These are phyloP conservation scores for Juncus effusus DNA, from an alignment of 176 grass and related monocot genomes.

Conservation along the genomic window DNA sequence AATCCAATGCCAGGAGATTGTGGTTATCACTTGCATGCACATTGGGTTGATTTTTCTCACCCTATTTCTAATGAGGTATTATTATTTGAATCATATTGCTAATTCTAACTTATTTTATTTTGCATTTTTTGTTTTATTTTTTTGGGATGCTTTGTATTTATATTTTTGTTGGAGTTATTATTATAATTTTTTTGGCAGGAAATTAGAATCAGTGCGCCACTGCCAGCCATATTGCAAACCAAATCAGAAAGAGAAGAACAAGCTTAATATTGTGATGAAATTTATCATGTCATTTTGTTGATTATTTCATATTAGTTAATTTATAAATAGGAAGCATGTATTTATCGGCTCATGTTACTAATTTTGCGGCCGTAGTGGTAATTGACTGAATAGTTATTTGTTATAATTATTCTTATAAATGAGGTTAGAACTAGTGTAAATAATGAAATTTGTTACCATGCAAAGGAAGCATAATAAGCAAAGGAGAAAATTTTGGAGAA, in stretches of 20 bases:
- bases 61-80: slow-evolving; percentile 64
- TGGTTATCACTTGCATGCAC: slow-evolving; percentile 81
- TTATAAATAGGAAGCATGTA: too few relatives aligned
- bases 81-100: not conserved
- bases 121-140: not conserved
- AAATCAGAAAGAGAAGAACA: slow-evolving; percentile 30
- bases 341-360: too few relatives aligned
- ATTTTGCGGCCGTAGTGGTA: too few relatives aligned
- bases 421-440: too few relatives aligned
- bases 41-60: slow-evolving; percentile 74
- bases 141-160: slow-evolving; percentile 14
- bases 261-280: not conserved
- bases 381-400: too few relatives aligned
- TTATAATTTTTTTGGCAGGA: slow-evolving; percentile 39
- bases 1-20: slow-evolving; percentile 83
- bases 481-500: too few relatives aligned
- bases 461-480: too few relatives aligned
- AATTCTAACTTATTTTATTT: not conserved
- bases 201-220: slow-evolving; percentile 55
- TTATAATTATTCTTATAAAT: too few relatives aligned
- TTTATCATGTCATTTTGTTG: too few relatives aligned
- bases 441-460: too few relatives aligned
- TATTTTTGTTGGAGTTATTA: slow-evolving; percentile 10
- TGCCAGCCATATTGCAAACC: slow-evolving; percentile 55
- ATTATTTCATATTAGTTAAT: too few relatives aligned